These are phyloP conservation scores for Alternaria novae-zelandiae DNA, from an alignment of 2,329 filamentous ascomycete species.

Conservation along the genomic window DNA sequence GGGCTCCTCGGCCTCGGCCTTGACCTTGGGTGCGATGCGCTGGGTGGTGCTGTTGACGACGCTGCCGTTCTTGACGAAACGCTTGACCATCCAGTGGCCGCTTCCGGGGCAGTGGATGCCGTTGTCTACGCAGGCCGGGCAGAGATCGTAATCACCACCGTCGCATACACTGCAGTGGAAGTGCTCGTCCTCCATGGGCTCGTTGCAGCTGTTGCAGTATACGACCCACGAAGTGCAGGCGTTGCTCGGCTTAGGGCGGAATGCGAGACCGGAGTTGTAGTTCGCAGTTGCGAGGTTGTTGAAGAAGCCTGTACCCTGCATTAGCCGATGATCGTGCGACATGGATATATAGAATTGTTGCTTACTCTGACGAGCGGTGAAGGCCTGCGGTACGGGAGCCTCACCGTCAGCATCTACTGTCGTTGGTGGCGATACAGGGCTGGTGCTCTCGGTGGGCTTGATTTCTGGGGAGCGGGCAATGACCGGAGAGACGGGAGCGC, in stretches of 20 bases:
- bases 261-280: slow-evolving; percentile 39
- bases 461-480: slow-evolving; percentile 37
- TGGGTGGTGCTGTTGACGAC: slow-evolving; percentile 88
- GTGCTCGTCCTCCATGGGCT: slow-evolving; percentile 78
- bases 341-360: background rate
- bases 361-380: slow-evolving; percentile 46
- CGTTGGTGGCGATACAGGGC: slow-evolving; percentile 34
- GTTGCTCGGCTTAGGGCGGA: slow-evolving; percentile 50
- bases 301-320: slow-evolving; percentile 33
- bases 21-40: slow-evolving; percentile 71
- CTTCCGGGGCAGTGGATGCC: slow-evolving; percentile 79
- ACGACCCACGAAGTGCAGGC: slow-evolving; percentile 72
- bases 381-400: slow-evolving; percentile 51
- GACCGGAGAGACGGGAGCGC: slow-evolving; percentile 32
- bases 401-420: slow-evolving; percentile 36
- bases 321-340: slow-evolving; percentile 14
- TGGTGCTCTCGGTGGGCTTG: slow-evolving; percentile 22
- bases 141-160: slow-evolving; percentile 92
- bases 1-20: slow-evolving; percentile 47
- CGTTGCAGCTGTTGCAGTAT: slow-evolving; percentile 91
- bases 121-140: slow-evolving; percentile 75
- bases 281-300: slow-evolving; percentile 36
- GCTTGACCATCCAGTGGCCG: slow-evolving; percentile 94
- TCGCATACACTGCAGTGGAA: slow-evolving; percentile 96
- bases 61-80: slow-evolving; percentile 76